Evolutionary conservation across 164 flowering plant genomes (phyloP).

Genomic region (Protea cynaroides): DNA sequence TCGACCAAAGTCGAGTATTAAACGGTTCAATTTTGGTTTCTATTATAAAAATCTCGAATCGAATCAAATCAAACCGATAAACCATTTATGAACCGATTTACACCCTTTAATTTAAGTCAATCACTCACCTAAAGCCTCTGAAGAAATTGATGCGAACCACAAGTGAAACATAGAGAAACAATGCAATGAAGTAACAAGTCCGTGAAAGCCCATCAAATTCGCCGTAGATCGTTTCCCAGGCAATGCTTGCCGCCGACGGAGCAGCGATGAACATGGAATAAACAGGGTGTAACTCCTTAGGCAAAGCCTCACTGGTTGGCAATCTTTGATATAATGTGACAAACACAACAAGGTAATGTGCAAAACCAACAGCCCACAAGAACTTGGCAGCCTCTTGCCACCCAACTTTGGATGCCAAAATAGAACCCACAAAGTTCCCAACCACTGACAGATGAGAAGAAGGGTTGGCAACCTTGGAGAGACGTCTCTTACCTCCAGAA

Average conservation of each 20-base stretch:
- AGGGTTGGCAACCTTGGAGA: constrained; percentile 86
- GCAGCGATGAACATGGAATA: constrained; percentile 97
- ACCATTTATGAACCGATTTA: no score
- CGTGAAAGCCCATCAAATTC: constrained; percentile 71
- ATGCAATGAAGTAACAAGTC: constrained; percentile 83
- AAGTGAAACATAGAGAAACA: constrained; percentile 72
- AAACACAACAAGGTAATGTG: constrained; percentile 86
- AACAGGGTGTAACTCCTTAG: constrained; percentile 95
- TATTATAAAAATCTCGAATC: no score
- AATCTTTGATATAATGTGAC: constrained; percentile 90
- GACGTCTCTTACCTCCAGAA: constrained; percentile 84
- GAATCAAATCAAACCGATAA: no score
- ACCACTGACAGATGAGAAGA: constrained; percentile 89
- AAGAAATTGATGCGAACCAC: constrained; percentile 86
- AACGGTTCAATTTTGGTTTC: no score
- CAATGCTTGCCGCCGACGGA: constrained; percentile 89
- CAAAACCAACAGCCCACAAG: constrained; percentile 91
- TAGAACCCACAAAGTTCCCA: constrained; percentile 93
- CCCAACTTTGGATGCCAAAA: constrained; percentile 76
- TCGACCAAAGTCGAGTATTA: no score
- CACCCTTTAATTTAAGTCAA: no score
- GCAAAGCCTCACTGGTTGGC: constrained; percentile 86
- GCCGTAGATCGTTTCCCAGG: constrained; percentile 78
- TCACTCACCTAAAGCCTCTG: constrained; percentile 69
- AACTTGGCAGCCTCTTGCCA: constrained; percentile 91